These are phyloP conservation scores for Diaporthe sp. DNA, from an alignment of 2,329 filamentous ascomycete species.

Conservation along the genomic window DNA sequence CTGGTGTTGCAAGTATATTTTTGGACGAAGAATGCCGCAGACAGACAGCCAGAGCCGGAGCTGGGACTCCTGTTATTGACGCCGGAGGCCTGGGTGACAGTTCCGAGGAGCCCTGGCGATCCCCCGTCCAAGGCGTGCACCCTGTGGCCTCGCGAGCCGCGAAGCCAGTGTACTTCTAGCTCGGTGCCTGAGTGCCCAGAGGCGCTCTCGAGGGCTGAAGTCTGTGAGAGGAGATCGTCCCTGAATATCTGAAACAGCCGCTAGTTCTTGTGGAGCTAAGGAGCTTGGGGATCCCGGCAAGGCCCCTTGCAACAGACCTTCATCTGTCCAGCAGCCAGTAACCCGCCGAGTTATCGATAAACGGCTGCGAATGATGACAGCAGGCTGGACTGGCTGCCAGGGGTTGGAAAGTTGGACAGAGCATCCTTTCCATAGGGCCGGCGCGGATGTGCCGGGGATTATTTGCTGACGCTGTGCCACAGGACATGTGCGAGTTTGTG, in stretches of 20 bases:
- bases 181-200: neutral
- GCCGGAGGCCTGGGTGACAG: neutral
- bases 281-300: slow-evolving; percentile 29
- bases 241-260: slow-evolving; percentile 27
- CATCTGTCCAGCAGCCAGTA: slow-evolving; percentile 36
- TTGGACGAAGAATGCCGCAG: slow-evolving; percentile 12
- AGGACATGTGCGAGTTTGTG: slow-evolving; percentile 8
- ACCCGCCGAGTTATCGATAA: slow-evolving; percentile 30
- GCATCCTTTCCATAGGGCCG: neutral
- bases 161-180: neutral
- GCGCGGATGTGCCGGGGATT: slow-evolving; percentile 15
- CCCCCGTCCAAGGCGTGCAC: neutral
- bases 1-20: slow-evolving; percentile 37
- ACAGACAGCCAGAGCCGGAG: slow-evolving; percentile 4
- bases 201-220: slow-evolving; percentile 3
- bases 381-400: slow-evolving; percentile 14
- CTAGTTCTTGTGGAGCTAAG: slow-evolving; percentile 26
- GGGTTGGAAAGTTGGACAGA: slow-evolving; percentile 15
- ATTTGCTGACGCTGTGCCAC: slow-evolving; percentile 25
- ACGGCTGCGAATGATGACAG: slow-evolving; percentile 23
- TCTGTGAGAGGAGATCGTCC: slow-evolving; percentile 21
- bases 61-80: slow-evolving; percentile 12
- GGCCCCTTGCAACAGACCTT: slow-evolving; percentile 31
- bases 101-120: slow-evolving; percentile 12
- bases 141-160: slow-evolving; percentile 5